Evolutionary conservation across 306 rosid genomes (phyloP).

Genomic region (Castanea mollissima): DNA sequence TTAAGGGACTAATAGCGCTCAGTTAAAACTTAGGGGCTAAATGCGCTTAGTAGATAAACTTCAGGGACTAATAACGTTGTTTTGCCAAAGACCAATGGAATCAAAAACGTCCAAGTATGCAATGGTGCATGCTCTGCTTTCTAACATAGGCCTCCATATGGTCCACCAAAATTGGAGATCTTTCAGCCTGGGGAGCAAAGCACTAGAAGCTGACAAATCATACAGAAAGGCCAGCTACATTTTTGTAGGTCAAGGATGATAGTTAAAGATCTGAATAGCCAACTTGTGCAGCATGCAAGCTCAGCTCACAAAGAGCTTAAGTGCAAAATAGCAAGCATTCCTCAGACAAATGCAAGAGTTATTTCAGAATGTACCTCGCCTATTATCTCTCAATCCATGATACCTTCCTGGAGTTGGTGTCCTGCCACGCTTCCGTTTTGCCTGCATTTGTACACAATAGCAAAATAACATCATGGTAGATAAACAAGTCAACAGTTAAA

Average conservation of each 20-base stretch:
- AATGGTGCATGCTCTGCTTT: neutral
- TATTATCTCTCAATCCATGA: conserved; percentile 38
- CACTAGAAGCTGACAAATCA: conserved; percentile 5
- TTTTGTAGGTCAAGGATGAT: neutral
- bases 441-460: conserved; percentile 32
- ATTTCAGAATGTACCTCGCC: conserved; percentile 29
- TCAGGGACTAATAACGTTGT: too few species aligned
- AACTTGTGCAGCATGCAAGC: neutral
- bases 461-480: conserved; percentile 14
- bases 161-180: neutral
- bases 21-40: too few species aligned
- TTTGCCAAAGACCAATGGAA: neutral
- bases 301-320: neutral
- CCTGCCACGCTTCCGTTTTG: conserved; percentile 51
- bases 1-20: too few species aligned
- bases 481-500: neutral
- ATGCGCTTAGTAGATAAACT: too few species aligned
- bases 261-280: neutral
- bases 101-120: neutral
- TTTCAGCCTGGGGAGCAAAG: neutral
- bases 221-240: neutral
- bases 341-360: neutral
- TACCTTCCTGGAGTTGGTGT: conserved; percentile 49
- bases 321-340: neutral
- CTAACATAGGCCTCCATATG: neutral